Evolutionary conservation across 2,329 filamentous ascomycete species (phyloP).

Genomic region (Aspergillus sp.): DNA sequence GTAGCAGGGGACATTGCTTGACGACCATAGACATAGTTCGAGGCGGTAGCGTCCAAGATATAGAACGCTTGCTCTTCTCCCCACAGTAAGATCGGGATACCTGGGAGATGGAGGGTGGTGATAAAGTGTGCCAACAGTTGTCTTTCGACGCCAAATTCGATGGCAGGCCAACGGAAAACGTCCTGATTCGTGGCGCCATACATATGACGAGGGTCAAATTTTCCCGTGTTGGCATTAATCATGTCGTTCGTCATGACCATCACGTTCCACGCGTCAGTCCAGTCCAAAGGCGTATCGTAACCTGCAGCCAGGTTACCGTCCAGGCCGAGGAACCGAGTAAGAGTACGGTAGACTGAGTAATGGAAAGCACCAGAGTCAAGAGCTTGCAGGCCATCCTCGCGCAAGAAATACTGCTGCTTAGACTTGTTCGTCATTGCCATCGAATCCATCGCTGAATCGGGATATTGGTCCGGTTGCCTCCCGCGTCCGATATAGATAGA

Average conservation of each 20-base stretch:
- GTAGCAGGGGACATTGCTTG: conserved; percentile 61
- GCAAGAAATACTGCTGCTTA: conserved; percentile 50
- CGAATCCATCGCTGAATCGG: conserved; percentile 48
- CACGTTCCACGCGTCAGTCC: conserved; percentile 55
- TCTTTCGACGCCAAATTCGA: conserved; percentile 57
- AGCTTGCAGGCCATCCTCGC: conserved; percentile 51
- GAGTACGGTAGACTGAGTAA: conserved; percentile 63
- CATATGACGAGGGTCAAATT: conserved; percentile 64
- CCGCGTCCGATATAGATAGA: conserved; percentile 64
- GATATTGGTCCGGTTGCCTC: conserved; percentile 55
- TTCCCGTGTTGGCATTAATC: conserved; percentile 59
- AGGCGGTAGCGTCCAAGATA: conserved; percentile 61
- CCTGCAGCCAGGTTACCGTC: conserved; percentile 57
- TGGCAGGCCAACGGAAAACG: conserved; percentile 63
- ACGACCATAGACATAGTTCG: conserved; percentile 65
- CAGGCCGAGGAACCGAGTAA: conserved; percentile 61
- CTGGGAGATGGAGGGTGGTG: conserved; percentile 59
- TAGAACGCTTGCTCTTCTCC: conserved; percentile 68
- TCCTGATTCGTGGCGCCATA: conserved; percentile 66
- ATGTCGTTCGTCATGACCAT: conserved; percentile 61
- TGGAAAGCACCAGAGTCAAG: conserved; percentile 63
- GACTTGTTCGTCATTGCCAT: conserved; percentile 48
- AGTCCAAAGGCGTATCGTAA: conserved; percentile 56
- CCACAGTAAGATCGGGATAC: conserved; percentile 61
- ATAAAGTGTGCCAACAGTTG: conserved; percentile 60